These are phyloP conservation scores for Pyrenula aspistea DNA, from an alignment of 495 filamentous ascomycete species.

Conservation along the genomic window DNA sequence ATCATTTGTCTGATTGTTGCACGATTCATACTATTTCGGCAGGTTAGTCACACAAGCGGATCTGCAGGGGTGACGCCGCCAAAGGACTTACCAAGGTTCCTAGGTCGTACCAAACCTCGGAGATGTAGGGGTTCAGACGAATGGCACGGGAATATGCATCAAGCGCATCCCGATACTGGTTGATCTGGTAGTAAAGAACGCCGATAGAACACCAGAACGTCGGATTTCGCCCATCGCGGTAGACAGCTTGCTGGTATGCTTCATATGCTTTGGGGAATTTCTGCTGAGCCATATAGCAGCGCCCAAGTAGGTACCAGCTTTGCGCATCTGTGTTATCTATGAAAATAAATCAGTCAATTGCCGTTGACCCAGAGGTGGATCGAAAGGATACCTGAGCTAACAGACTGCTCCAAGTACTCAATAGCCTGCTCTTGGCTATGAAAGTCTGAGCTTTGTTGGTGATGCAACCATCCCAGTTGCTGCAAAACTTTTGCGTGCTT, in stretches of 20 bases:
- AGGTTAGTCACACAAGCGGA: conserved; percentile 8
- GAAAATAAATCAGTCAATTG: no score
- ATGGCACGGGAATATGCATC: conserved; percentile 98
- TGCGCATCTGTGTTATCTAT: conserved; percentile 91
- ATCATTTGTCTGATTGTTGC: conserved; percentile 97
- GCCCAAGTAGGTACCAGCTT: conserved; percentile 95
- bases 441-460: conserved; percentile 85
- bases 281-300: conserved; percentile 98
- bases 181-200: conserved; percentile 99
- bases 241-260: conserved; percentile 97
- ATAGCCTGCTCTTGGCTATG: conserved; percentile 90
- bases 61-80: conserved; percentile 4
- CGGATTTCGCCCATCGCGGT: conserved; percentile 93
- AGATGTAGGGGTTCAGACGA: conserved; percentile 95
- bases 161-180: conserved; percentile 96
- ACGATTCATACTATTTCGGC: conserved; percentile 73
- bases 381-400: conserved; percentile 77
- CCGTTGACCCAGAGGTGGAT: no score
- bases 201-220: conserved; percentile 99
- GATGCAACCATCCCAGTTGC: conserved; percentile 95
- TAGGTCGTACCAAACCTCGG: conserved; percentile 98
- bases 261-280: conserved; percentile 99
- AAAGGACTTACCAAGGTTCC: conserved; percentile 72
- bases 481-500: conserved; percentile 97
- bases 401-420: conserved; percentile 94